phyloP scores from a whole-genome alignment of 2,329 filamentous ascomycete species.

The Daldinia sp. region DNA sequence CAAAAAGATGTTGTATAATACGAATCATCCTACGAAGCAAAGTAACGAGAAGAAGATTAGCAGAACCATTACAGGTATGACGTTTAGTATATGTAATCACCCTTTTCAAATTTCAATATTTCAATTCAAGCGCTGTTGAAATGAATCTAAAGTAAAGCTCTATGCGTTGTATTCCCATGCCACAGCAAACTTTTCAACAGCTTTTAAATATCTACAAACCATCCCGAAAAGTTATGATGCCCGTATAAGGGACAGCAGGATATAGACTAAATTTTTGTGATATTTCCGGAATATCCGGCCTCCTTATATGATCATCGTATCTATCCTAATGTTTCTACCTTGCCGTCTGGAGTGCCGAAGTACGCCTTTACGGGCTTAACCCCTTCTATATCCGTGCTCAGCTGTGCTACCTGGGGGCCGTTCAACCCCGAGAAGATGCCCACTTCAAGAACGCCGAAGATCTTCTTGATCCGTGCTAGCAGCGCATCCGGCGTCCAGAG shows the following conservation, averaged over 20 bases:
- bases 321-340: constrained; percentile 61
- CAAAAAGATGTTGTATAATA: constrained; percentile 49
- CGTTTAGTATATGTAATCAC: constrained; percentile 53
- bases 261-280: background rate
- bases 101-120: constrained; percentile 36
- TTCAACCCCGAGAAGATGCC: constrained; percentile 89
- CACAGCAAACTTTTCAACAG: background rate
- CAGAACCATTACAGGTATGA: constrained; percentile 46
- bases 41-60: constrained; percentile 44
- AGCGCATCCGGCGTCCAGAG: constrained; percentile 84
- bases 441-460: constrained; percentile 90
- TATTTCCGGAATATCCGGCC: background rate
- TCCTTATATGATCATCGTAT: background rate
- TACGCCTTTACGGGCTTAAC: constrained; percentile 95
- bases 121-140: constrained; percentile 25
- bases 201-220: background rate
- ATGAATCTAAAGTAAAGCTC: background rate
- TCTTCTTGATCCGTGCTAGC: constrained; percentile 78
- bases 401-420: constrained; percentile 70
- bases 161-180: background rate
- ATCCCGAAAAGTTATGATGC: background rate
- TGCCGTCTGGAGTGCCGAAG: constrained; percentile 88
- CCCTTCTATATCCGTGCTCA: constrained; percentile 78
- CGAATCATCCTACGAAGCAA: constrained; percentile 39
- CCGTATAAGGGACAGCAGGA: background rate